Percentiles rank a stretch among this genome's conserved stretches.
Conservation (phyloP, 441 rosid genomes). For the Mallotus japonicus region DNA sequence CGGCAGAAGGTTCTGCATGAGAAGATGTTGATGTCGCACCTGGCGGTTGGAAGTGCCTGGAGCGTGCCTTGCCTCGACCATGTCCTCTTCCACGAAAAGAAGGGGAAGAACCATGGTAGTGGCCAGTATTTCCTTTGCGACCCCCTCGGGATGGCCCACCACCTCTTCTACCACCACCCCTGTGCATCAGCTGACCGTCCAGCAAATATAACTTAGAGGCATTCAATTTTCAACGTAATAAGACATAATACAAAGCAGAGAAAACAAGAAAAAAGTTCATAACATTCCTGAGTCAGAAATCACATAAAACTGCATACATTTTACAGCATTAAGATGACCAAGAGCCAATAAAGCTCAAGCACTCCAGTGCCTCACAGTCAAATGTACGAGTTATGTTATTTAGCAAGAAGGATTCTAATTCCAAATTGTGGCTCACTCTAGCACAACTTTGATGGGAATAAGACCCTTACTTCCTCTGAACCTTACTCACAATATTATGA, state of each 20-base stretch:
- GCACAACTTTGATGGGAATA: too few species aligned
- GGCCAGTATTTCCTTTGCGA: constrained; percentile 15
- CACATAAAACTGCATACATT: neutral
- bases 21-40: constrained; percentile 21
- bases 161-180: constrained; percentile 25
- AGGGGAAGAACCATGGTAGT: neutral
- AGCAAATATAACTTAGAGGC: constrained; percentile 20
- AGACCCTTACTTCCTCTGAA: too few species aligned
- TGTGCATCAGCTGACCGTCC: constrained; percentile 25
- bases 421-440: too few species aligned
- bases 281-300: neutral
- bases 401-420: too few species aligned
- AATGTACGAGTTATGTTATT: too few species aligned
- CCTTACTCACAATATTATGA: too few species aligned
- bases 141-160: constrained; percentile 14
- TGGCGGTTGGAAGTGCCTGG: neutral
- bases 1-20: constrained; percentile 20
- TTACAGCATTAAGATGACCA: neutral
- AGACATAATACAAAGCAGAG: too few species aligned
- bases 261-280: too few species aligned
- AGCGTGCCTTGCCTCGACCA: constrained; percentile 23
- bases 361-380: too few species aligned
- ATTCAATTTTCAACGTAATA: too few species aligned
- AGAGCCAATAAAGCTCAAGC: neutral
- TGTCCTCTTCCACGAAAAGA: constrained; percentile 24